Percentiles rank a stretch among this genome's conserved stretches.
phyloP scores from a whole-genome alignment of 495 filamentous ascomycete species.

The Mytilinidion resinicola region DNA sequence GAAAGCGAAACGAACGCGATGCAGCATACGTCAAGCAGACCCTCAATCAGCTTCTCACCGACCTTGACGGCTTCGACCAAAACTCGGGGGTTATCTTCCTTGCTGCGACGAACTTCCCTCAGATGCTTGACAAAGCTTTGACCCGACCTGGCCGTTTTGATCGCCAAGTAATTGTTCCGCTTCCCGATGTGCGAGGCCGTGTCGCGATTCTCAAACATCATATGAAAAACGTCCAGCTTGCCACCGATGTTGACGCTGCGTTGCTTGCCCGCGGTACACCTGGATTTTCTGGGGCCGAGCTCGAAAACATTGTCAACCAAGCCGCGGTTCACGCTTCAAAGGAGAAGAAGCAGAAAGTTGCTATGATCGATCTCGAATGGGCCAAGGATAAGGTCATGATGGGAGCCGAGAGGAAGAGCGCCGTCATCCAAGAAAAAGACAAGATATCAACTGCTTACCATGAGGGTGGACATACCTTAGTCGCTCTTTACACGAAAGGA shows the following conservation, averaged over 20 bases:
- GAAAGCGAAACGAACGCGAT: conserved; percentile 86
- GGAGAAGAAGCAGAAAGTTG: conserved; percentile 64
- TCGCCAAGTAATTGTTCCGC: conserved; percentile 75
- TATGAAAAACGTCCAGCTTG: conserved; percentile 75
- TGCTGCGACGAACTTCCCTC: conserved; percentile 91
- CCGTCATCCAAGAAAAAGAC: conserved; percentile 83
- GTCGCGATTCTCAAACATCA: conserved; percentile 89
- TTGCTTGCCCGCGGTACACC: conserved; percentile 79
- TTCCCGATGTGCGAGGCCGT: conserved; percentile 92
- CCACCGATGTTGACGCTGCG: conserved; percentile 70
- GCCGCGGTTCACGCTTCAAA: conserved; percentile 87
- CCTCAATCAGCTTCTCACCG: conserved; percentile 94
- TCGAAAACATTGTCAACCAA: conserved; percentile 95
- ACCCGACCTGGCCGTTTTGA: conserved; percentile 94
- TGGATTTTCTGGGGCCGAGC: conserved; percentile 88
- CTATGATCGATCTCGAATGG: conserved; percentile 83
- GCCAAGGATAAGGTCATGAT: conserved; percentile 98
- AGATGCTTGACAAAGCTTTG: conserved; percentile 88
- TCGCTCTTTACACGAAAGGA: conserved; percentile 69
- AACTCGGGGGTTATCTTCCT: conserved; percentile 90
- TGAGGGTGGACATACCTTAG: conserved; percentile 91
- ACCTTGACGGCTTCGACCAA: conserved; percentile 94
- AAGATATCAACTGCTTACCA: conserved; percentile 90
- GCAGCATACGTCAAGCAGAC: conserved; percentile 97
- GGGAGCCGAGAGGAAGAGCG: conserved; percentile 83